A percentile compares a stretch with the other conserved stretches of the same genome.
Evolutionary conservation across 148 eudicot genomes (phyloP).

Genomic region (Heliamphora exappendiculata): DNA sequence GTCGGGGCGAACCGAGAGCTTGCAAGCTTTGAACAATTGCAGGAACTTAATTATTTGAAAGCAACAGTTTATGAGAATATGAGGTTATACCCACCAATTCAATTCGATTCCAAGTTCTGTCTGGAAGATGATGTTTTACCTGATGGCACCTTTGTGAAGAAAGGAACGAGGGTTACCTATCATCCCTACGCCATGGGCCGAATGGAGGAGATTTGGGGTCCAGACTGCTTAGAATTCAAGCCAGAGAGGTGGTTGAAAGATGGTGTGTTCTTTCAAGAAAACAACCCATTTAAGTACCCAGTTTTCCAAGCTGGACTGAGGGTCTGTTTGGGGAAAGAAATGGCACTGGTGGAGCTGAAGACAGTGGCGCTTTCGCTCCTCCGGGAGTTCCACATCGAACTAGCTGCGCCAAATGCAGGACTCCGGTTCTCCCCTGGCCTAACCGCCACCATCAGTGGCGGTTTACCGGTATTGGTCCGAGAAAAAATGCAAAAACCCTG

Average conservation of each 20-base stretch:
- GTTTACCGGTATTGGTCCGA: conserved; percentile 34
- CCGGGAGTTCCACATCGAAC: conserved; percentile 30
- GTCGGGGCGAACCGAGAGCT: conserved; percentile 15
- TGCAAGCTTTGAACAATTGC: conserved; percentile 27
- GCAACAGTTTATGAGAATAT: conserved; percentile 58
- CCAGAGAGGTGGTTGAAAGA: conserved; percentile 68
- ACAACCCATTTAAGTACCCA: conserved; percentile 50
- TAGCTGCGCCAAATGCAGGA: neutral
- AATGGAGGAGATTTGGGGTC: conserved; percentile 63
- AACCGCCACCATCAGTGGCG: conserved; percentile 49
- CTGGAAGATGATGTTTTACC: conserved; percentile 44
- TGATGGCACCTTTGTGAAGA: conserved; percentile 33
- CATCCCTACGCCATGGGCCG: conserved; percentile 81
- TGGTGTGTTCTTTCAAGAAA: conserved; percentile 38
- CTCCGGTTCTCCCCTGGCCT: conserved; percentile 62
- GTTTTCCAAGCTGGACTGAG: conserved; percentile 70
- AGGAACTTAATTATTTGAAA: conserved; percentile 45
- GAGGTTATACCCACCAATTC: conserved; percentile 68
- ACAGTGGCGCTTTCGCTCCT: conserved; percentile 36
- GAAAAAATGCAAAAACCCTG: conserved; percentile 1
- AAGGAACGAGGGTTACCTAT: conserved; percentile 60
- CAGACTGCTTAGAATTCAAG: conserved; percentile 54
- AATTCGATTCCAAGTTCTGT: conserved; percentile 71
- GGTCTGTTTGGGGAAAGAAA: conserved; percentile 71
- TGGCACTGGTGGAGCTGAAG: conserved; percentile 61